Evolutionary conservation across 495 filamentous ascomycete genomes (phyloP).

Genomic region (Letharia lupina): DNA sequence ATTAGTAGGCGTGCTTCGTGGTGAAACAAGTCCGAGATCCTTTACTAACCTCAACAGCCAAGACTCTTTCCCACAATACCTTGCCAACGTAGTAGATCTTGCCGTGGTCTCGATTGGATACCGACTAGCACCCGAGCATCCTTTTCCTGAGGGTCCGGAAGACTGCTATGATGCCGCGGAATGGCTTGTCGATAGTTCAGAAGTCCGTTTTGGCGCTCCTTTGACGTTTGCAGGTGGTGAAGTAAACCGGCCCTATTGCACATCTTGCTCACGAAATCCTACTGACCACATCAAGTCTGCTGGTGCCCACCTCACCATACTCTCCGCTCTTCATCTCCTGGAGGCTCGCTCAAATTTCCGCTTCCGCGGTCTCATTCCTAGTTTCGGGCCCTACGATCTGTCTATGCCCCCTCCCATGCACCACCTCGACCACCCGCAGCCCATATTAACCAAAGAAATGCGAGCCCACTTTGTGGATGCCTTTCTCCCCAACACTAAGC

Average conservation of each 20-base stretch:
- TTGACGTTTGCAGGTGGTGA: conserved; percentile 29
- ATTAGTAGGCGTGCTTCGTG: conserved; percentile 4
- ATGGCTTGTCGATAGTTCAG: conserved; percentile 41
- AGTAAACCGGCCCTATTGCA: neutral
- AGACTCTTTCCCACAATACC: conserved; percentile 33
- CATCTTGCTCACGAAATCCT: neutral
- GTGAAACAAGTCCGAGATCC: neutral
- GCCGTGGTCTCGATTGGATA: conserved; percentile 49
- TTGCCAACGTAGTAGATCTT: conserved; percentile 37
- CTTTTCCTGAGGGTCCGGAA: conserved; percentile 42
- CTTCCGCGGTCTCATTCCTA: conserved; percentile 38
- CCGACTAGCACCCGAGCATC: conserved; percentile 51
- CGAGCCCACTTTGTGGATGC: conserved; percentile 37
- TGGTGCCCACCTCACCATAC: conserved; percentile 40
- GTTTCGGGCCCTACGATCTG: conserved; percentile 42
- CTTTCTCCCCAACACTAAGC: conserved; percentile 36
- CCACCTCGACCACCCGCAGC: conserved; percentile 25
- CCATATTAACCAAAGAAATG: conserved; percentile 32
- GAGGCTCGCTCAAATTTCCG: conserved; percentile 31
- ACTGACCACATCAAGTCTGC: conserved; percentile 30
- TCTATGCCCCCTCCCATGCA: conserved; percentile 30
- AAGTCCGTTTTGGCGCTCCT: conserved; percentile 23
- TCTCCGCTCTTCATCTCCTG: conserved; percentile 40
- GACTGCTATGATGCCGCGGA: conserved; percentile 48
- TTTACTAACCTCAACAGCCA: conserved; percentile 21